Evolutionary conservation across 495 filamentous ascomycete species (phyloP), one percentile per base, ranked within the genome.

Genomic region (Penicillium crystallinum): DNA sequence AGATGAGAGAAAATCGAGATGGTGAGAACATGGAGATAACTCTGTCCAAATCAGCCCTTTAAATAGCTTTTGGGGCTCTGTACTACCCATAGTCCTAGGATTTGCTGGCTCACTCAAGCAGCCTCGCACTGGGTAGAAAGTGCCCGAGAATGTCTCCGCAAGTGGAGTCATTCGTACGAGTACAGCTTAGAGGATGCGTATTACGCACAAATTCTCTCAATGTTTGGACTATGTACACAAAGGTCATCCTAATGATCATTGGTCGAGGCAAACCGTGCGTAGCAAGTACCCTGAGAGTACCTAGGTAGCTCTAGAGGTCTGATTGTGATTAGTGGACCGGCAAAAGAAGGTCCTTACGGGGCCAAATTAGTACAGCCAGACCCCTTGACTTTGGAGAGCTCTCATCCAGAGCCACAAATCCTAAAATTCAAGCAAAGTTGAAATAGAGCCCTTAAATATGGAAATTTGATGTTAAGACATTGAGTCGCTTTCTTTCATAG

Each of bases 121-220:
- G 3, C 2, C 1, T 38, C 12, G 18, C 3, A 38, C 5, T 4
- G 14, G 1, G 1, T 37, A 27, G 48, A 63, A 69, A 67, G 64
- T 69, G 37, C 62, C 66, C 66, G 64, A 69, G 17, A 59, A 64
- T 53, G 63, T 64, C 57, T 66, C 63, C 63, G 63, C 6, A 46
- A 36, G 41, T 35, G 40, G 54, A n/a, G 22, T 40, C 10, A 36
- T 7, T 30, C 8, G 9, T 17, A 30, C 10, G 11, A 37, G 18
- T 12, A 9, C 7, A 29, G 14, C 7, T 18, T 29, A 6, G 30
- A 18, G 4, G 23, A 1, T 36, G n/a, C 1, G 11, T 10, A 15
- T 25, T 1, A 34, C 31, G 10, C 7, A 7, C 23, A 3, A 3
- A 27, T 27, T 27, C 23, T 7, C 23, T 27, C 23, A 7, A 27